phyloP scores from a whole-genome alignment of 495 filamentous ascomycete genomes.

The Trichoderma parareesei region DNA sequence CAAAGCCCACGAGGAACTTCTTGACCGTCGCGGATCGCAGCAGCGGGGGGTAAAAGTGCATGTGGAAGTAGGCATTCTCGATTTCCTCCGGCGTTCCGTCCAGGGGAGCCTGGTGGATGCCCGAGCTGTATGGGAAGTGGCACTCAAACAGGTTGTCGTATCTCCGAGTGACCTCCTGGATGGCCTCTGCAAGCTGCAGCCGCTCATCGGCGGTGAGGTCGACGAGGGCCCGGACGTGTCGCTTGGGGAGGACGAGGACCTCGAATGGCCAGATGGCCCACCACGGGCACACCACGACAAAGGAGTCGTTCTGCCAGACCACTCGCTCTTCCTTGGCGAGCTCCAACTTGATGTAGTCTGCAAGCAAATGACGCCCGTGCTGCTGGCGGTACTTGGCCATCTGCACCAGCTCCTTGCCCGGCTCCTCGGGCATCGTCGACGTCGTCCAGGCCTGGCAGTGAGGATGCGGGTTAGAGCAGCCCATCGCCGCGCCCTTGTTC shows the following conservation, averaged over 20 bases:
- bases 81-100: slow-evolving; percentile 77
- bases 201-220: slow-evolving; percentile 66
- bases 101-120: slow-evolving; percentile 90
- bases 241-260: slow-evolving; percentile 78
- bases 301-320: slow-evolving; percentile 75
- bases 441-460: slow-evolving; percentile 97
- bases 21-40: slow-evolving; percentile 86
- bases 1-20: slow-evolving; percentile 94
- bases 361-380: slow-evolving; percentile 67
- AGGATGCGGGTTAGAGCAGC: slow-evolving; percentile 96
- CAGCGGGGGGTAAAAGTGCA: slow-evolving; percentile 95
- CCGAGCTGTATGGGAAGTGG: slow-evolving; percentile 85
- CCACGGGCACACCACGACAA: slow-evolving; percentile 87
- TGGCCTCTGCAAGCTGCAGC: slow-evolving; percentile 64
- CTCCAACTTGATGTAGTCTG: slow-evolving; percentile 82
- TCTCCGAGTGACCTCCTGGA: slow-evolving; percentile 76
- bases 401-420: slow-evolving; percentile 65
- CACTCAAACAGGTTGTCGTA: slow-evolving; percentile 98
- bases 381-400: slow-evolving; percentile 66
- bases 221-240: slow-evolving; percentile 70
- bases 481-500: slow-evolving; percentile 97
- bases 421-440: slow-evolving; percentile 81
- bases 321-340: slow-evolving; percentile 71
- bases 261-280: slow-evolving; percentile 98
- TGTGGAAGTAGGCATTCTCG: slow-evolving; percentile 80